Base-by-base conservation (phyloP, 2,329 filamentous ascomycete species). In the Cryphonectria japonica region DNA sequence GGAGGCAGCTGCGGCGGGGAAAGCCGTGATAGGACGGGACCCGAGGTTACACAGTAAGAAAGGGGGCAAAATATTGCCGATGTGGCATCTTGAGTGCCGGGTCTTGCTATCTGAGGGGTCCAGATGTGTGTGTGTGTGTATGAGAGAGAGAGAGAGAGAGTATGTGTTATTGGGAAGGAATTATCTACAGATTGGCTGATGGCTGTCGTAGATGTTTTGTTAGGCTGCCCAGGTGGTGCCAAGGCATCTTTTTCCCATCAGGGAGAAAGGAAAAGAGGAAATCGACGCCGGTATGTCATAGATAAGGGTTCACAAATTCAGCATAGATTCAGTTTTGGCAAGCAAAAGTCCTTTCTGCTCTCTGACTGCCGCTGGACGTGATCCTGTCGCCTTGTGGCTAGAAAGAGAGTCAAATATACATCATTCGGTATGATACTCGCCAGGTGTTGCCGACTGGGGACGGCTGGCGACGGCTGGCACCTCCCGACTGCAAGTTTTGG, bases 401-500 rank as follows among this genome's bases (percentile, higher is more conserved):
- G 16, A 9, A 22, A 22, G 19, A 22, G 19, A 22, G 19, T 34
- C 34, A 26, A 26, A 26, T 26, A 26, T 26, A 26, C 34, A 34
- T 34, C 34, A 34, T 34, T 34, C 16, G 43, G 46, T n/a, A 9
- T 19, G 13, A 14, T 39, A 2, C 6, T 34, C 22, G 11, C 16
- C 69, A 69, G 69, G 50, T 69, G 69, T 19, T 19, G 16, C 4
- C 69, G 59, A 61, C 22, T 60, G 69, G 41, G 0, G 2, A 6
- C 8, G 60, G 68, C 26, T 34, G 52, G 26, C 2, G 19, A 34
- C 34, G 34, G 34, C 34, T 34, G 34, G 34, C 6, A 34, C 34
- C 16, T 29, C 50, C 59, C 39, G 61, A 52, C 32, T 3, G 60
- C 22, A 32, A 39, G 6, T 19, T 39, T 19, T 19, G 57, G 19